Evolutionary conservation across 2,329 filamentous ascomycete genomes (phyloP), one percentile per base, ranked within the genome.

Genomic region (Monilinia laxa): DNA sequence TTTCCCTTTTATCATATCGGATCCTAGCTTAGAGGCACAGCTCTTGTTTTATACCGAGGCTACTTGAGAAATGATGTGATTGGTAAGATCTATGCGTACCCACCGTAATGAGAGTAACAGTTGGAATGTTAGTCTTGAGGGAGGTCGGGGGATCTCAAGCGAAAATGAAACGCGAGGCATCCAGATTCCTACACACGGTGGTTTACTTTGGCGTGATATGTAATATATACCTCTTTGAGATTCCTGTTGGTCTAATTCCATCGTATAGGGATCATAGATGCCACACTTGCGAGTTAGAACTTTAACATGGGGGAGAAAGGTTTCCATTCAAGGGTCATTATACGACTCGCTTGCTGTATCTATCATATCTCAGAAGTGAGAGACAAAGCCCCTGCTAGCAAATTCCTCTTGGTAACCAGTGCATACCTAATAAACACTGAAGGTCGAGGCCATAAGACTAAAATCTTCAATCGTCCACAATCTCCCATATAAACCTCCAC

Each of bases 401-500:
- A n/a, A 25, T 62, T 4, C 45, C 28, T 35, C 45, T 51, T 40
- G 31, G 1, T 16, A 62, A 25, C 14, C 47, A 60, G 35, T 62
- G 10, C 23, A 60, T 49, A n/a, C n/a, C n/a, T n/a, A 18, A 49
- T 60, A 25, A 51, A 35, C 28, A 25, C 11, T 25, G 18, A 20
- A 58, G 23, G 18, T 7, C 4, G 28, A 35, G 49, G 6, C 12
- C 57, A 60, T 9, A 20, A 23, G 57, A 49, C 14, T 51, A 31
- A 18, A 40, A 28, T 40, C 31, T 51, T 31, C 11, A 51, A 62
- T 42, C 28, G n/a, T 16, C 42, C 18, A 12, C 18, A 31, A 23
- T 40, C 18, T 20, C 16, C 12, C 62, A 31, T 31, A 55, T 53
- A 18, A 23, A 47, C 10, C 18, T 40, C 75, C 16, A 14, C 25